Evolutionary conservation across 352 stramenopile species (phyloP).

Genomic region (Phytophthora quininea): DNA sequence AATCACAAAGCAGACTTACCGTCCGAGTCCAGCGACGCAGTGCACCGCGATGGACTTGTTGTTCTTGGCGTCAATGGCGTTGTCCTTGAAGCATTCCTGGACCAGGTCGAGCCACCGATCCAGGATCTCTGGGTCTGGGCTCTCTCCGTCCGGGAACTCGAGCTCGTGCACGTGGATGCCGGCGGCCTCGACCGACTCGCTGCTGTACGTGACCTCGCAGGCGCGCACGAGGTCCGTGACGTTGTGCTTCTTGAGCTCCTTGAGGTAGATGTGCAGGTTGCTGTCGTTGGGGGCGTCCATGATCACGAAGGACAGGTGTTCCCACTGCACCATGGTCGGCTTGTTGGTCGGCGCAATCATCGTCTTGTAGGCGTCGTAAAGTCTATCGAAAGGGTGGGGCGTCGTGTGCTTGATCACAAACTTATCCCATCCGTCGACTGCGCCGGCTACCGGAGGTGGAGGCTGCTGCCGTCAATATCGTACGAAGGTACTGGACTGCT

Average conservation of each 20-base stretch:
- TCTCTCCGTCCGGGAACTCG: constrained; percentile 96
- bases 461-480: constrained; percentile 14
- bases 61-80: constrained; percentile 58
- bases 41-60: constrained; percentile 96
- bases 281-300: constrained; percentile 97
- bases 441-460: constrained; percentile 6
- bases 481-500: background rate
- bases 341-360: constrained; percentile 90
- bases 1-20: constrained; percentile 47
- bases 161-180: constrained; percentile 95
- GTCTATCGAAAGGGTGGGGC: constrained; percentile 34
- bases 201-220: constrained; percentile 95
- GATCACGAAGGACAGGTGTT: constrained; percentile 96
- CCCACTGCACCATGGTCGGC: constrained; percentile 86
- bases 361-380: constrained; percentile 8
- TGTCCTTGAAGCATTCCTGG: constrained; percentile 94
- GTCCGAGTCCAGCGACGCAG: constrained; percentile 97
- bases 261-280: constrained; percentile 98
- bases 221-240: constrained; percentile 96
- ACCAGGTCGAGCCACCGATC: constrained; percentile 95
- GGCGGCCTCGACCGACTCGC: constrained; percentile 89
- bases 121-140: constrained; percentile 92
- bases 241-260: constrained; percentile 96
- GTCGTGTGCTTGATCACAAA: constrained; percentile 32
- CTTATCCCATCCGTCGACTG: constrained; percentile 60